phyloP scores from a whole-genome alignment of 257 asterid species.

The Osmanthus fragrans region DNA sequence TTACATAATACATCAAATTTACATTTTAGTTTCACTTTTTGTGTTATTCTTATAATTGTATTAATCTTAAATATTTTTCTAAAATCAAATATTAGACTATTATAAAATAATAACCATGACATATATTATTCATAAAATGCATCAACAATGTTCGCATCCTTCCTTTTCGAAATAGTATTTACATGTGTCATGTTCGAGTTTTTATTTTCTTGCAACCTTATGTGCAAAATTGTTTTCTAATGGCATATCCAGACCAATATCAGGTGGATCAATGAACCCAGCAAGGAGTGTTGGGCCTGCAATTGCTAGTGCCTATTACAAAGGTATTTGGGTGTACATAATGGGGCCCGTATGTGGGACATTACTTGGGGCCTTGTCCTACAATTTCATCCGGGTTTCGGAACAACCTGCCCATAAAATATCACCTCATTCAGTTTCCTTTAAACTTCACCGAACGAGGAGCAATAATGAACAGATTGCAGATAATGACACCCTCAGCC shows the following conservation, averaged over 20 bases:
- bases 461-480: slow-evolving; percentile 32
- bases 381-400: slow-evolving; percentile 53
- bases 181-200: too few species aligned
- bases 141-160: too few species aligned
- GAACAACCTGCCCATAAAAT: slow-evolving; percentile 50
- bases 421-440: slow-evolving; percentile 36
- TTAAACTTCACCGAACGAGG: slow-evolving; percentile 51
- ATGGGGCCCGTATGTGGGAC: slow-evolving; percentile 80
- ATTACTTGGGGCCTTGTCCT: slow-evolving; percentile 65
- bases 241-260: slow-evolving; percentile 53
- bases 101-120: too few species aligned
- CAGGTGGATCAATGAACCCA: slow-evolving; percentile 95
- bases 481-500: slow-evolving; percentile 25
- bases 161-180: too few species aligned
- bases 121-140: too few species aligned
- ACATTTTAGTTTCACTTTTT: too few species aligned
- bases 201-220: too few species aligned
- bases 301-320: slow-evolving; percentile 62
- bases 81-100: too few species aligned
- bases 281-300: slow-evolving; percentile 86
- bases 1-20: too few species aligned
- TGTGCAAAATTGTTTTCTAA: too few species aligned
- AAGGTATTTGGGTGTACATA: slow-evolving; percentile 69
- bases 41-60: too few species aligned
- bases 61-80: too few species aligned